phyloP scores from a whole-genome alignment of 2,329 filamentous ascomycete species.

The Chaetomiaceae sp. region DNA sequence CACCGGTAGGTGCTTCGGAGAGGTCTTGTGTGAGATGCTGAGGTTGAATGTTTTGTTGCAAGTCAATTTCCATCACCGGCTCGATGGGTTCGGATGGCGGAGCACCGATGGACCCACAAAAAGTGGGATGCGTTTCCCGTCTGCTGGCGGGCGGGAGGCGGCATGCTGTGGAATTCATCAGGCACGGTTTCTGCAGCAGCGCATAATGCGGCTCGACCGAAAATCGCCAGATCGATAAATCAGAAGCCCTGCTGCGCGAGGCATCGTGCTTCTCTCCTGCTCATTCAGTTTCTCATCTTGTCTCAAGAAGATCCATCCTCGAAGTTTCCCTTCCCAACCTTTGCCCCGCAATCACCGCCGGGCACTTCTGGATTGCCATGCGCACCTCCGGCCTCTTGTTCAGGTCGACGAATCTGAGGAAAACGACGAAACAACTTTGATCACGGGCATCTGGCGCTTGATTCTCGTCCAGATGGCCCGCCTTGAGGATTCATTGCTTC shows the following conservation, averaged over 20 bases:
- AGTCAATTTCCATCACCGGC: neutral
- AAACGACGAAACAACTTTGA: neutral
- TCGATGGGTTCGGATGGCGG: neutral
- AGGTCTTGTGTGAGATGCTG: neutral
- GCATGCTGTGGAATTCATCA: neutral
- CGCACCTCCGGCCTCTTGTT: no score
- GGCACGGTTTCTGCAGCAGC: neutral
- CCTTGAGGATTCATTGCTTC: neutral
- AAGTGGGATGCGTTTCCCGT: conserved; percentile 9
- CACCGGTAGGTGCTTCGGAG: no score
- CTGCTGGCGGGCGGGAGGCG: neutral
- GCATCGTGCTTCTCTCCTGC: neutral
- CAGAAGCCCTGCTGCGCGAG: neutral
- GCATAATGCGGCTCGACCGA: conserved; percentile 3
- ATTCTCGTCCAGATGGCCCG: no score
- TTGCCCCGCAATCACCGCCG: no score
- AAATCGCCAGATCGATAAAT: neutral
- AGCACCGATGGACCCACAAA: neutral
- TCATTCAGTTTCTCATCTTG: neutral
- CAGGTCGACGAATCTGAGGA: no score
- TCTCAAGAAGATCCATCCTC: no score
- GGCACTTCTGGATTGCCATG: no score
- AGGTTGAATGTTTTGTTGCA: neutral
- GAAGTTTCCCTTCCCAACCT: no score
- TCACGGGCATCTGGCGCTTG: neutral